Base-by-base conservation (phyloP, 169 alveolate genomes). In the Plasmodium coatneyi region DNA sequence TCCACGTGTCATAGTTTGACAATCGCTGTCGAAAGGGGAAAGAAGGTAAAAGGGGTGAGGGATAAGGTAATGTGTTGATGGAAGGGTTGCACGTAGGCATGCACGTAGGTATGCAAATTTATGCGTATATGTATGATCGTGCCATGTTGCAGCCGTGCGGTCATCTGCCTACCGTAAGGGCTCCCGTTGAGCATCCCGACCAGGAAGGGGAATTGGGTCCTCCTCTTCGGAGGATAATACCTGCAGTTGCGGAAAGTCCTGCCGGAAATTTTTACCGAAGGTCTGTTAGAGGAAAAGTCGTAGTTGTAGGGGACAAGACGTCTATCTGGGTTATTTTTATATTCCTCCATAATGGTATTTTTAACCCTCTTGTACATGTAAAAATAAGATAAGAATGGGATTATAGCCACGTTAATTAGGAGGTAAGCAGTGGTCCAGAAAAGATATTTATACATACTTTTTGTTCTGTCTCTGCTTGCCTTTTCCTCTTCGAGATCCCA, bases 131-230 rank as follows among this genome's bases (percentile, higher is more conserved):
- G 10, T 5, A 41, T 12, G 49, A 41, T 41, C 49, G 5, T 41
- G 49, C 49, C 49, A 5, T 2, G 49, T 41, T 10, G 1, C n/a
- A 43, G 3, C 0, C n/a, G 5, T 10, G 54, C 54, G 54, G 7
- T 2, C 10, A 16, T 1, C 54, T 60, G 34, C 83, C 9, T 80
- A 80, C 89, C 78, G 79, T 80, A 80, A 5, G 89, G 78, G 0
- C 9, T 5, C 66, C 89, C 89, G 5, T 22, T 7, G 36, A 12
- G 36, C 72, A 16, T 49, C 36, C 89, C 89, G 5, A 49, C 9
- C 3, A 54, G 19, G 52, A 49, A 80, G 30, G 39, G 5, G 30
- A 28, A 54, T 4, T 25, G 25, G 9, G 5, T 12, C 4, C 25
- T 34, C 19, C 9, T 25, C 16, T 34, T 9, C 9, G 72, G 34